A percentile compares a stretch with the other conserved stretches of the same genome.
phyloP scores from a whole-genome alignment of 495 filamentous ascomycete genomes.

The Podospora sp. region DNA sequence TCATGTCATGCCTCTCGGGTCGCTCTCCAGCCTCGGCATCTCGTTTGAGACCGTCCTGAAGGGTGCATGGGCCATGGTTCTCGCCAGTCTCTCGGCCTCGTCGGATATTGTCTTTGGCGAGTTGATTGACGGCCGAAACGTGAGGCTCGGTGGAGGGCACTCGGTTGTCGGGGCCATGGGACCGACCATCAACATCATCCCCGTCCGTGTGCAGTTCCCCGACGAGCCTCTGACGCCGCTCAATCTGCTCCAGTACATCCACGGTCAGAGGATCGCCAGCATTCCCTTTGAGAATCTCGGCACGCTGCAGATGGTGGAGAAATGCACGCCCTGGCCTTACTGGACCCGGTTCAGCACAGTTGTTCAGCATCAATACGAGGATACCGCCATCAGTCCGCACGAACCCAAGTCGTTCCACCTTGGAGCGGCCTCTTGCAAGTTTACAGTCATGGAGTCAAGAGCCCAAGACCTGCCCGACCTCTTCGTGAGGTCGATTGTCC shows the following conservation, averaged over 20 bases:
- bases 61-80: conserved; percentile 51
- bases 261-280: conserved; percentile 44
- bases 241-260: conserved; percentile 43
- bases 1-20: conserved; percentile 40
- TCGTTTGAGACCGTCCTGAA: conserved; percentile 50
- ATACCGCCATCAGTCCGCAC: conserved; percentile 34
- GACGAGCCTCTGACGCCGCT: conserved; percentile 45
- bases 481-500: conserved; percentile 42
- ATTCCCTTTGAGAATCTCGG: conserved; percentile 49
- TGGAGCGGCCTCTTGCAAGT: conserved; percentile 42
- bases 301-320: conserved; percentile 46
- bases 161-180: conserved; percentile 47
- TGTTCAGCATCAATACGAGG: conserved; percentile 47
- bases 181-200: conserved; percentile 46
- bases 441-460: conserved; percentile 42
- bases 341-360: conserved; percentile 53
- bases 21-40: conserved; percentile 37
- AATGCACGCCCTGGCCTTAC: conserved; percentile 52
- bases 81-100: conserved; percentile 46
- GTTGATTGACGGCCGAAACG: conserved; percentile 51
- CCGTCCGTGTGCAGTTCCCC: conserved; percentile 47
- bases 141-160: conserved; percentile 39
- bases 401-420: conserved; percentile 45
- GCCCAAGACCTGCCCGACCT: conserved; percentile 45
- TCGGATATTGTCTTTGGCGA: conserved; percentile 55